Conservation (phyloP, 2,329 filamentous ascomycete genomes). For the Ophiosphaerella narmari region DNA sequence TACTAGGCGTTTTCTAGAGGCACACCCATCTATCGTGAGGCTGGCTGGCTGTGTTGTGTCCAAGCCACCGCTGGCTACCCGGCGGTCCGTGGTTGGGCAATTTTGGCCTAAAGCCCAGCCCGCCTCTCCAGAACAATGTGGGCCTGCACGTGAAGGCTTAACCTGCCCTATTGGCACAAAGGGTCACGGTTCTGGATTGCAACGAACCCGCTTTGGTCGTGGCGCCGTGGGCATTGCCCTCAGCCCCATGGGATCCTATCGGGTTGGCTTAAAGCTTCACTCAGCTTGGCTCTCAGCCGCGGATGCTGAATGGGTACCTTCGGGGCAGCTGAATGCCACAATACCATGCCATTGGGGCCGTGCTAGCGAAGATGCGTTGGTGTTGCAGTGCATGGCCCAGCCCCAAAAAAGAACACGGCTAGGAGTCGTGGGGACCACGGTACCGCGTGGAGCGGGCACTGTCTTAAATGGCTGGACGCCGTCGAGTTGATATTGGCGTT, state of each 20-base stretch:
- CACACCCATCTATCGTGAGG: neutral
- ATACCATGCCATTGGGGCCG: constrained; percentile 10
- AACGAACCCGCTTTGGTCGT: constrained; percentile 1
- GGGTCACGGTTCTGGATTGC: constrained; percentile 4
- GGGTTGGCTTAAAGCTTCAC: constrained; percentile 9
- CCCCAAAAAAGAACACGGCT: constrained; percentile 12
- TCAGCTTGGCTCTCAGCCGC: constrained; percentile 13
- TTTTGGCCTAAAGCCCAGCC: neutral
- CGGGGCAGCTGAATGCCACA: constrained; percentile 10
- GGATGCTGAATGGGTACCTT: constrained; percentile 1
- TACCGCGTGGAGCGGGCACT: neutral
- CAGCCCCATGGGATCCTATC: constrained; percentile 1
- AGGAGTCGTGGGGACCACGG: constrained; percentile 1
- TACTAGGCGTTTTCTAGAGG: neutral
- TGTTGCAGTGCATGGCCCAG: constrained; percentile 5
- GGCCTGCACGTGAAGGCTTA: constrained; percentile 4
- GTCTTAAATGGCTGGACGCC: constrained; percentile 10
- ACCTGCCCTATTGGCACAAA: constrained; percentile 1
- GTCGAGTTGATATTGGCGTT: neutral
- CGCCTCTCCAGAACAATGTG: neutral
- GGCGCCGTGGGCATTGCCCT: neutral
- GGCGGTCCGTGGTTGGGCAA: neutral
- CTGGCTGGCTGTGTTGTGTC: constrained; percentile 3
- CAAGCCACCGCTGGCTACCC: neutral
- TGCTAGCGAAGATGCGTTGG: constrained; percentile 8